Evolutionary conservation across 345 rosid species (phyloP).

Genomic region (Arabidopsis arenosa): DNA sequence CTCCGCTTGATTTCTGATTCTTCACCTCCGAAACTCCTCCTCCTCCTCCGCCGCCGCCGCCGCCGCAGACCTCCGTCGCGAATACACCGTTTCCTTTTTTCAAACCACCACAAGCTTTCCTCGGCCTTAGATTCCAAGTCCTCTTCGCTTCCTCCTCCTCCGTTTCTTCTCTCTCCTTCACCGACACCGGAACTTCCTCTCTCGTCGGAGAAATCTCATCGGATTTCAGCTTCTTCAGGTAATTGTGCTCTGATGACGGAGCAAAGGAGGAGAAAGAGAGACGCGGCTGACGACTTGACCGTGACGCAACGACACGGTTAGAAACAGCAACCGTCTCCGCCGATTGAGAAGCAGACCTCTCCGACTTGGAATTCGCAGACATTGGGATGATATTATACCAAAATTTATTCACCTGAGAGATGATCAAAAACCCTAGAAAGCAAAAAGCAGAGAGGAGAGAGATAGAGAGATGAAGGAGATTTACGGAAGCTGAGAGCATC

Average conservation of each 20-base stretch:
- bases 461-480: conserved; percentile 14
- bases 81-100: conserved; percentile 37
- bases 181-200: conserved; percentile 33
- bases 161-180: conserved; percentile 43
- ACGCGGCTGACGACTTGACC: conserved; percentile 63
- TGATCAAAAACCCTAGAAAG: conserved; percentile 41
- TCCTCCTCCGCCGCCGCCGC: conserved; percentile 28
- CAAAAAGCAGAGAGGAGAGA: neutral
- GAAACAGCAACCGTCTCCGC: conserved; percentile 34
- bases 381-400: conserved; percentile 36
- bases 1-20: conserved; percentile 44
- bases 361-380: conserved; percentile 59
- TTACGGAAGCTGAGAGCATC: conserved; percentile 59
- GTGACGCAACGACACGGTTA: conserved; percentile 61
- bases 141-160: conserved; percentile 49
- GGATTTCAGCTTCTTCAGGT: conserved; percentile 28
- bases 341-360: conserved; percentile 39
- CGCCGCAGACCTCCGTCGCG: conserved; percentile 18
- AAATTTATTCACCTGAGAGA: no score
- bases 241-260: conserved; percentile 47
- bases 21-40: conserved; percentile 37
- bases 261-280: conserved; percentile 50
- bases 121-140: conserved; percentile 88
- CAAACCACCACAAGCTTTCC: conserved; percentile 43
- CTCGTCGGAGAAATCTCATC: conserved; percentile 35